A percentile compares a stretch with the other conserved stretches of the same genome.
Conservation (phyloP, 768 basidiomycete genomes). For the Pluteus cervinus region DNA sequence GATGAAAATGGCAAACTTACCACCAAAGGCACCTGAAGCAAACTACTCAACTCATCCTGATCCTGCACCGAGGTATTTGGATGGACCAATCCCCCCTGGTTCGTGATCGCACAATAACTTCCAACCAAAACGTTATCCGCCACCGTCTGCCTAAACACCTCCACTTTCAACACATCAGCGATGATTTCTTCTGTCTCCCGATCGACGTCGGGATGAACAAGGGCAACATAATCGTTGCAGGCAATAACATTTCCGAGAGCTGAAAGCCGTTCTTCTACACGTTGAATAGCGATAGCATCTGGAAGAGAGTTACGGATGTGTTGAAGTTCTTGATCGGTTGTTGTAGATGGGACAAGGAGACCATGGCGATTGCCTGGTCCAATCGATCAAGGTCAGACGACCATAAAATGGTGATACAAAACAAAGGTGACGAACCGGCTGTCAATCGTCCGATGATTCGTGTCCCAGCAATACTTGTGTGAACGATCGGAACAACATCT, state of each 20-base stretch:
- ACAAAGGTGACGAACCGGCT: slow-evolving; percentile 57
- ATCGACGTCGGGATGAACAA: slow-evolving; percentile 97
- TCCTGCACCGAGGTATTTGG: slow-evolving; percentile 96
- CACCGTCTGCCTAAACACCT: slow-evolving; percentile 96
- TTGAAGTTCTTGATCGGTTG: slow-evolving; percentile 97
- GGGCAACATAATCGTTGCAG: slow-evolving; percentile 97
- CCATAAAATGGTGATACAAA: slow-evolving; percentile 1
- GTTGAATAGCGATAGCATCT: slow-evolving; percentile 88
- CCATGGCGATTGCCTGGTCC: slow-evolving; percentile 93
- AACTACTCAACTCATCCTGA: slow-evolving; percentile 92
- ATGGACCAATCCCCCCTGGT: slow-evolving; percentile 97
- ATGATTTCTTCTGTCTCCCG: slow-evolving; percentile 99
- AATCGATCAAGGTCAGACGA: not conserved
- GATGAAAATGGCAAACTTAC: slow-evolving; percentile 40
- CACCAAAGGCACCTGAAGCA: slow-evolving; percentile 92
- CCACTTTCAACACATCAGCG: slow-evolving; percentile 97
- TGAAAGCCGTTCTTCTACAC: slow-evolving; percentile 94
- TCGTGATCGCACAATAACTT: slow-evolving; percentile 90
- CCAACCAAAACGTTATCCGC: slow-evolving; percentile 97
- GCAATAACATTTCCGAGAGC: slow-evolving; percentile 98
- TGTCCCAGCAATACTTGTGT: slow-evolving; percentile 92
- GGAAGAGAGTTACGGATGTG: slow-evolving; percentile 95
- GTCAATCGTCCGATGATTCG: slow-evolving; percentile 91
- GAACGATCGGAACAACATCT: slow-evolving; percentile 93
- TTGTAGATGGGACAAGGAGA: slow-evolving; percentile 90